A percentile compares a stretch with the other conserved stretches of the same genome.
phyloP scores from a whole-genome alignment of 2,329 filamentous ascomycete genomes.

The Bipolaris oryzae region DNA sequence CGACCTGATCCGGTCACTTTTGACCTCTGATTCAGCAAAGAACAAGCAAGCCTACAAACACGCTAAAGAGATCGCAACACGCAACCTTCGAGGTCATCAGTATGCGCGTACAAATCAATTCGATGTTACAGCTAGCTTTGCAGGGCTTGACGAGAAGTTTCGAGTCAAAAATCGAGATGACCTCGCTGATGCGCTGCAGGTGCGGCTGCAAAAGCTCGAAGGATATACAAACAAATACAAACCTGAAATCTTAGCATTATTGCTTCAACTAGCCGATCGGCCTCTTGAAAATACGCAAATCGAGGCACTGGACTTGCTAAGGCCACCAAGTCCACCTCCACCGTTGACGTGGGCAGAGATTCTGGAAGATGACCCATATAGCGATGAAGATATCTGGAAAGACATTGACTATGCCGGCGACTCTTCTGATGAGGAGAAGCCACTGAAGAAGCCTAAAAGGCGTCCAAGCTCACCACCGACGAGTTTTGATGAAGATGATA shows the following conservation, averaged over 20 bases:
- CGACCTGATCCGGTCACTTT: conserved; percentile 71
- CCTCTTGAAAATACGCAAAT: conserved; percentile 74
- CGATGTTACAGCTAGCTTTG: conserved; percentile 50
- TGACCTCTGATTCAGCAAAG: conserved; percentile 53
- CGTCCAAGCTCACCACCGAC: conserved; percentile 40
- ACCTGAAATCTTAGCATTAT: conserved; percentile 78
- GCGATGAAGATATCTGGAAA: conserved; percentile 72
- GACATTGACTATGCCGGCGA: conserved; percentile 69
- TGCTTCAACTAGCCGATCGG: conserved; percentile 81
- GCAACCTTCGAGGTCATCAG: conserved; percentile 49
- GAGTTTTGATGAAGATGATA: conserved; percentile 48
- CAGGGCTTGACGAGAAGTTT: conserved; percentile 80
- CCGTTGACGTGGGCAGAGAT: conserved; percentile 80
- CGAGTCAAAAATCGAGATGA: conserved; percentile 78
- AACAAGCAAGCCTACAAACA: conserved; percentile 46
- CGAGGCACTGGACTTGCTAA: conserved; percentile 64
- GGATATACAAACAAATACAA: conserved; percentile 66
- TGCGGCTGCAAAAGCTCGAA: conserved; percentile 65
- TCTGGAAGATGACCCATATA: conserved; percentile 75
- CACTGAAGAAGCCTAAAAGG: conserved; percentile 34
- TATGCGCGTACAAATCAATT: conserved; percentile 57
- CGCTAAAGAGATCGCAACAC: conserved; percentile 49
- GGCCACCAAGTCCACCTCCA: conserved; percentile 54
- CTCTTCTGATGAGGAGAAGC: conserved; percentile 67
- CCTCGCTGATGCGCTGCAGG: conserved; percentile 71